A percentile compares a stretch with the other conserved stretches of the same genome.
Conservation (phyloP, 2,329 filamentous ascomycete genomes). For the Chaetomiaceae sp. region DNA sequence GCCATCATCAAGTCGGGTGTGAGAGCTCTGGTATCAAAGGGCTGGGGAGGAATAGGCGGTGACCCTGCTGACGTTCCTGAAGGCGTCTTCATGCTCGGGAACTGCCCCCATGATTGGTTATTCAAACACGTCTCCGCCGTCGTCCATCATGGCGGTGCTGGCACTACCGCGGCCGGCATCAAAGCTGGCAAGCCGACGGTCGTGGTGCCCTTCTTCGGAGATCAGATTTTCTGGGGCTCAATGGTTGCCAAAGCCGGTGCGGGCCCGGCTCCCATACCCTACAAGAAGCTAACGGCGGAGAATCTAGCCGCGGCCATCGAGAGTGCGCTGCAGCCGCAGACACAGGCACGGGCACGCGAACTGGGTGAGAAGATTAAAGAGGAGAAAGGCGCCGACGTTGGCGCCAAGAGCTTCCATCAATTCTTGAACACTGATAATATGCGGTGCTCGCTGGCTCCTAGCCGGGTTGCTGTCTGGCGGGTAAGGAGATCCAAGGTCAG, state of each 20-base stretch:
- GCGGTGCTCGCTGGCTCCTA: constrained; percentile 64
- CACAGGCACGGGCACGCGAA: constrained; percentile 49
- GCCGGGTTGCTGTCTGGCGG: constrained; percentile 68
- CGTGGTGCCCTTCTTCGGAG: constrained; percentile 81
- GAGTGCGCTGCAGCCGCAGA: constrained; percentile 56
- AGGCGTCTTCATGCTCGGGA: constrained; percentile 76
- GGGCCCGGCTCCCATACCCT: constrained; percentile 64
- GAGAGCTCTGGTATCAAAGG: constrained; percentile 79
- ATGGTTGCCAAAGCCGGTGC: constrained; percentile 71
- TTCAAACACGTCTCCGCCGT: constrained; percentile 77
- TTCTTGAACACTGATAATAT: constrained; percentile 62
- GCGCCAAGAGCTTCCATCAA: constrained; percentile 65
- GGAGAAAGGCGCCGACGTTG: constrained; percentile 54
- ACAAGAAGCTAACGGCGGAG: constrained; percentile 61
- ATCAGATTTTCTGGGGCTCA: constrained; percentile 78
- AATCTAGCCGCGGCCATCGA: constrained; percentile 61
- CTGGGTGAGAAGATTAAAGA: constrained; percentile 61
- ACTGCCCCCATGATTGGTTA: constrained; percentile 84
- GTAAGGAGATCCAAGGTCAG: constrained; percentile 62
- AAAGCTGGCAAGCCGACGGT: constrained; percentile 74
- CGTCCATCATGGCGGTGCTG: constrained; percentile 82
- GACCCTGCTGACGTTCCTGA: constrained; percentile 66
- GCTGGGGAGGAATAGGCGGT: constrained; percentile 79
- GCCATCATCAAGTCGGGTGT: constrained; percentile 62
- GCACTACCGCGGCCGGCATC: constrained; percentile 84